Base-by-base conservation (phyloP, 768 basidiomycete genomes). In the Lactifluus piperatus region DNA sequence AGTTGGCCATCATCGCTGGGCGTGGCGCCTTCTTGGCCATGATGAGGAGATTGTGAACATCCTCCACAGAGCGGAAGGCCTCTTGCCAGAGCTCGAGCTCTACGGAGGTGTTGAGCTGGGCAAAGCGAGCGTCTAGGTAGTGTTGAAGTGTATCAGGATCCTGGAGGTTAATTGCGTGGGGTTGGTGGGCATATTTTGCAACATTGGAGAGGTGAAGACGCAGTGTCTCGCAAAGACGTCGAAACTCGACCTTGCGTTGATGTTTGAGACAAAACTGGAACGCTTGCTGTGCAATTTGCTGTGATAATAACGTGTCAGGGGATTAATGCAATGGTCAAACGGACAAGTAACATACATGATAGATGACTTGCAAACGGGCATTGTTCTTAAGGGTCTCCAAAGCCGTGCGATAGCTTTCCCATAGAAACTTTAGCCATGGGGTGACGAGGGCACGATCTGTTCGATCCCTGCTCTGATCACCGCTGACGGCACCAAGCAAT, bases 21-120 rank as follows among this genome's bases (percentile, higher is more conserved):
- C 92, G 85, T 1, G 93, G 91, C 0, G 91, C 84, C 73, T 94
- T 95, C 72, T 95, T 95, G 29, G 89, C 88, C 82, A 92, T 85
- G 11, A 86, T 90, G 64, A 99, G 83, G 36, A 98, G 81, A 67
- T 94, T 93, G 76, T 98, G 95, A 39, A 97, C 90, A 71, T 99
- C 95, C 72, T 99, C 95, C 60, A 97, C 93, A 43, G 92, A 93
- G 60, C 95, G 88, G 81, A 97, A 99, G 10, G 93, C 95, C 68
- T 97, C 95, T 69, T 97, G 94, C 95, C 95, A 99, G 27, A 99
- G 80, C 74, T 99, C 95, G 63, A 99, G 85, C 71, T 98, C 94
- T 65, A 98, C 94, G 1, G 94, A 94, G 20, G 93, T 90, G 68
- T 94, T 93, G 62, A 98, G 82, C 76, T 98, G 94, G 27, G 91